phyloP scores from a whole-genome alignment of 176 grass and related monocot genomes.

The Triticum dicoccoides region DNA sequence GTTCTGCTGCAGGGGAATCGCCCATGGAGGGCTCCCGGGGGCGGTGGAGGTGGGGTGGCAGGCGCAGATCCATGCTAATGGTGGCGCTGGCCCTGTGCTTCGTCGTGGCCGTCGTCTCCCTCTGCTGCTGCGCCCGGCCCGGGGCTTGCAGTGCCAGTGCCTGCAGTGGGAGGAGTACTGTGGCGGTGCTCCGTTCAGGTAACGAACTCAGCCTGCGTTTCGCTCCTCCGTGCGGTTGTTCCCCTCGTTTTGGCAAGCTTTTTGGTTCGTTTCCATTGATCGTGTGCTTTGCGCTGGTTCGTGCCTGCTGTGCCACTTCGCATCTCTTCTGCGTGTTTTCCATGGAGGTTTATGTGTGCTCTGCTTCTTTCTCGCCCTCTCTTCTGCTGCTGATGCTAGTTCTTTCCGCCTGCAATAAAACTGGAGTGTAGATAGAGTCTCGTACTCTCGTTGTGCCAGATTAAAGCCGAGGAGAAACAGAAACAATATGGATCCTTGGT shows the following conservation, averaged over 20 bases:
- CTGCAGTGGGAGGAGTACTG: background rate
- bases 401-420: background rate
- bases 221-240: background rate
- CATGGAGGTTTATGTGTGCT: background rate
- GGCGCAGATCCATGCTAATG: slow-evolving; percentile 25
- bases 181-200: slow-evolving; percentile 37
- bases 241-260: background rate
- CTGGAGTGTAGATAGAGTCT: background rate
- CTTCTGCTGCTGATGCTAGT: background rate
- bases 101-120: slow-evolving; percentile 23
- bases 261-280: background rate
- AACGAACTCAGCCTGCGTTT: slow-evolving; percentile 6
- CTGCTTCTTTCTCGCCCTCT: background rate
- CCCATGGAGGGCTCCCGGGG: slow-evolving; percentile 38
- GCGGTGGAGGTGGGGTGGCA: slow-evolving; percentile 16
- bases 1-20: background rate
- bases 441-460: background rate
- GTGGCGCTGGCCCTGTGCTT: slow-evolving; percentile 23
- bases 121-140: slow-evolving; percentile 27
- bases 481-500: background rate
- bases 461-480: background rate
- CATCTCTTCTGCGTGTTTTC: background rate
- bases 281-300: background rate
- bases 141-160: slow-evolving; percentile 1
- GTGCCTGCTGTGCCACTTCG: background rate